Evolutionary conservation across 106 monocot genomes (phyloP).

Genomic region (Triglochin maritima): DNA sequence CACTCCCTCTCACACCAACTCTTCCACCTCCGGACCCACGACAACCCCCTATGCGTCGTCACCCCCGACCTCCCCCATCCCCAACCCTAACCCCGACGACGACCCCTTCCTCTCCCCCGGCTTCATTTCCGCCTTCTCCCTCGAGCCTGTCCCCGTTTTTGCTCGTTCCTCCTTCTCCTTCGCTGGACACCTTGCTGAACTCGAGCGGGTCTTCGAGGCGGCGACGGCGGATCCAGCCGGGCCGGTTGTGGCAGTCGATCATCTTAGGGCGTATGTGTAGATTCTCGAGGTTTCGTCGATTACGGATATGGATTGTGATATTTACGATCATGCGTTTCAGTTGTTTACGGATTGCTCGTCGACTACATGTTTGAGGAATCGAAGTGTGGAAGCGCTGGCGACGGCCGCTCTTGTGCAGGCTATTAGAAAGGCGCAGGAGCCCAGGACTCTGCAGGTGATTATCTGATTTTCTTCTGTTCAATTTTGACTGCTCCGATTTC

Average conservation of each 20-base stretch:
- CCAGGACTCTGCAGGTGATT: constrained; percentile 81
- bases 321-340: constrained; percentile 87
- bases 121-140: constrained; percentile 84
- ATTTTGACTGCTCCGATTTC: neutral
- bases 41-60: constrained; percentile 62
- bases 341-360: constrained; percentile 88
- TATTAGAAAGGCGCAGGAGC: constrained; percentile 92
- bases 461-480: neutral
- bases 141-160: constrained; percentile 50
- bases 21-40: constrained; percentile 58
- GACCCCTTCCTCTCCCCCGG: constrained; percentile 89
- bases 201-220: constrained; percentile 62
- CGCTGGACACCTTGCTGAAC: constrained; percentile 84
- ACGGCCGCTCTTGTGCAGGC: constrained; percentile 99
- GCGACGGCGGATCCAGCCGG: constrained; percentile 10
- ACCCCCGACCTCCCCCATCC: constrained; percentile 42
- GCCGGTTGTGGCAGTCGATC: constrained; percentile 68
- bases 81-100: constrained; percentile 4
- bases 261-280: constrained; percentile 83
- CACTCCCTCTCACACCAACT: constrained; percentile 48
- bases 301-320: constrained; percentile 64
- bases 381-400: constrained; percentile 88
- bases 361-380: constrained; percentile 78
- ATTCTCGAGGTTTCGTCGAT: constrained; percentile 90
- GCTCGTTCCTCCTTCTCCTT: constrained; percentile 67